Evolutionary conservation across 345 rosid genomes (phyloP), one percentile per base, ranked within the genome.

Genomic region (Conringia planisiliqua): DNA sequence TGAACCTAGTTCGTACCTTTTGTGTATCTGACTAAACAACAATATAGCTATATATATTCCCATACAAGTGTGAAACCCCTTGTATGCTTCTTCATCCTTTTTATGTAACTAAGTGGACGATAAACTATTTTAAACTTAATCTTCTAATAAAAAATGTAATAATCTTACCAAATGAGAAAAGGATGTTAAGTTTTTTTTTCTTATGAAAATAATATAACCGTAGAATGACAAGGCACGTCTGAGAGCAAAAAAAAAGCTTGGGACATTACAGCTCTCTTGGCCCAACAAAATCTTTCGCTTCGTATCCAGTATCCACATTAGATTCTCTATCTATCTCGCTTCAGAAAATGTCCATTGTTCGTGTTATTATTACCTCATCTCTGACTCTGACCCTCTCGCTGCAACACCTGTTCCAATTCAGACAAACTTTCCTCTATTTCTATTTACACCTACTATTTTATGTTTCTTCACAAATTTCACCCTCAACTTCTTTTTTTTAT

Each of bases 301-400:
- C 64, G 69, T 68, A 60, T 68, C 55, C 29, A 10, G 10, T 32
- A 32, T 32, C 35, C 40, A 39, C 70, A 75, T 52, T 68, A 75
- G 69, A 68, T 60, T 68, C 68, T 66, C 57, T 46, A 5, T 14
- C 38, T 55, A 10, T 55, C 26, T 63, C 29, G 7, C 20, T 57
- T 74, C 72, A 66, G 72, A 66, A 29, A 46, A 48, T 38, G 72
- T 65, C 10, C 68, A 60, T 68, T 60, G 73, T 20, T 67, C 44
- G 68, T 68, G 20, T 48, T 20, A 68, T 75, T 75, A 75, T 68
- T 60, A 40, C 74, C 38, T 24, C 79, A 75, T 32, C 40, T 75
- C 70, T 76, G 74, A 43, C 58, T 69, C 79, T 76, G 79, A 62
- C 79, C 58, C 79, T 69, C 48, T 69, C 51, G 42, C 79, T 69